Conservation (phyloP, 176 grass and related monocot species). For the Musa beccarii region DNA sequence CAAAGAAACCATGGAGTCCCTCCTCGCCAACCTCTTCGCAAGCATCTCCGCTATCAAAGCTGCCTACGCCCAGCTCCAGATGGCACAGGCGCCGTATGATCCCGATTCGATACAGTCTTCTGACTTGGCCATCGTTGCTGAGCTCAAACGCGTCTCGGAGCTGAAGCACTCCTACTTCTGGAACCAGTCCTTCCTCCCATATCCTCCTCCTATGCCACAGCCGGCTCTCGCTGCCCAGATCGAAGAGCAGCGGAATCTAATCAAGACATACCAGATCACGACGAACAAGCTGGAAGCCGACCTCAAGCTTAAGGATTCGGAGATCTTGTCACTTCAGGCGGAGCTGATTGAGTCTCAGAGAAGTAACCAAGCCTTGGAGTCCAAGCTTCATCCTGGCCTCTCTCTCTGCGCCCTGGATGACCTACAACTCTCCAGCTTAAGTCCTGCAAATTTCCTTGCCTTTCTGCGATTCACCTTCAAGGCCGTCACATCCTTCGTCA, state of each 20-base stretch:
- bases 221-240: conserved; percentile 52
- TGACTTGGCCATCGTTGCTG: conserved; percentile 51
- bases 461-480: conserved; percentile 61
- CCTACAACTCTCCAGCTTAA: conserved; percentile 73
- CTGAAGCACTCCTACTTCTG: conserved; percentile 56
- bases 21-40: conserved; percentile 64
- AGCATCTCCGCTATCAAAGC: conserved; percentile 79
- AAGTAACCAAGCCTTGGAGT: conserved; percentile 43
- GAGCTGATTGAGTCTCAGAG: conserved; percentile 40
- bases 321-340: conserved; percentile 15
- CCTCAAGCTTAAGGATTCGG: conserved; percentile 33
- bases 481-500: conserved; percentile 71
- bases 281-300: conserved; percentile 63
- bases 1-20: conserved; percentile 32
- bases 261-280: conserved; percentile 88
- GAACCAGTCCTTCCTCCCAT: conserved; percentile 32
- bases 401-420: conserved; percentile 67
- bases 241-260: conserved; percentile 67
- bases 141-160: conserved; percentile 65
- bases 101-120: conserved; percentile 63
- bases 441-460: conserved; percentile 76
- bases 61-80: conserved; percentile 81
- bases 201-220: conserved; percentile 13
- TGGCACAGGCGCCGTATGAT: conserved; percentile 69
- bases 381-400: conserved; percentile 54